Conservation (phyloP, 1,139 yeast species). For the Yamadazyma aaseri region DNA sequence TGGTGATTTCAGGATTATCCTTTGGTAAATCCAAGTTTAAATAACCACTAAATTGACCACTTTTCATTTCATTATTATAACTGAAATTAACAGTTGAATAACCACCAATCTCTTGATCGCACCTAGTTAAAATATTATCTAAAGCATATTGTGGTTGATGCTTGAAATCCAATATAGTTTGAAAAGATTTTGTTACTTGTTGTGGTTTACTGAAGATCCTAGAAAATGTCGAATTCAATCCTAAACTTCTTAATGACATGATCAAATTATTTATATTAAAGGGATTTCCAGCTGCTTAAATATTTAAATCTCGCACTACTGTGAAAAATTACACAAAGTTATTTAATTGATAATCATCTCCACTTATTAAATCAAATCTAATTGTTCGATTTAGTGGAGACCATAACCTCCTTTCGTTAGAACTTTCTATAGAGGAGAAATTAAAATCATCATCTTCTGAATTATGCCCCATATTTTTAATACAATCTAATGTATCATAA, state of each 20-base stretch:
- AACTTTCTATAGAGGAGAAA: background rate
- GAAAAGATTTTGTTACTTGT: constrained; percentile 30
- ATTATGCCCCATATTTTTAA: no score
- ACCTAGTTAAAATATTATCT: constrained; percentile 53
- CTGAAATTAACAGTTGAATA: constrained; percentile 64
- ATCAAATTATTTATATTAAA: background rate
- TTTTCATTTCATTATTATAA: constrained; percentile 30
- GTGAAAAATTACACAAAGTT: background rate
- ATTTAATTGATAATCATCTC: constrained; percentile 1
- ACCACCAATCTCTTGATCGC: constrained; percentile 78
- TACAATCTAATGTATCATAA: no score
- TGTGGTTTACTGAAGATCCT: constrained; percentile 36
- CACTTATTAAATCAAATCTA: background rate
- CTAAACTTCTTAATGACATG: constrained; percentile 47
- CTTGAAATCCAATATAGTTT: constrained; percentile 57
- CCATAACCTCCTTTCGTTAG: constrained; percentile 3
- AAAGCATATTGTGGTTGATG: constrained; percentile 40
- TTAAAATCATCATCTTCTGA: no score
- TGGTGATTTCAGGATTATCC: constrained; percentile 62
- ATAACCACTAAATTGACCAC: constrained; percentile 69
- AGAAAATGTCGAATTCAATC: constrained; percentile 37
- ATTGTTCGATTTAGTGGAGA: constrained; percentile 3
- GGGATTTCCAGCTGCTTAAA: constrained; percentile 2
- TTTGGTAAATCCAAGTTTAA: constrained; percentile 74
- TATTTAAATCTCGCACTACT: background rate